Conservation (phyloP, 495 filamentous ascomycete species). For the Penicillium flavigenum region DNA sequence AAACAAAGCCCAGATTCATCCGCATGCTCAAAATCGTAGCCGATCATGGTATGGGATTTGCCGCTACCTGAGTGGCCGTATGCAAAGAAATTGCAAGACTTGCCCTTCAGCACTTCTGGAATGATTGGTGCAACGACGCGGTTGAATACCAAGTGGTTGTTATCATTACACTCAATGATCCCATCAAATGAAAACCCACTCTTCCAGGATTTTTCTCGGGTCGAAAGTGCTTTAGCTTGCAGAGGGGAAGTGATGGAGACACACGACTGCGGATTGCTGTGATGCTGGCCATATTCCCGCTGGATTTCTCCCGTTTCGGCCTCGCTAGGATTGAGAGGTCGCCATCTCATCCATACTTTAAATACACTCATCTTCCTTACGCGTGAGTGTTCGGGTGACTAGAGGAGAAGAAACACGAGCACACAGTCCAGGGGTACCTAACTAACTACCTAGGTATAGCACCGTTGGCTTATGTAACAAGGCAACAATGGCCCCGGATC, state of each 20-base stretch:
- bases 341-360: conserved; percentile 11
- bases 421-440: background rate
- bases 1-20: conserved; percentile 27
- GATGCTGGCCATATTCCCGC: conserved; percentile 1
- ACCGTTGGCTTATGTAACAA: background rate
- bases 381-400: background rate
- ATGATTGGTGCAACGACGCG: conserved; percentile 12
- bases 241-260: background rate
- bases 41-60: conserved; percentile 30
- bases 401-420: background rate
- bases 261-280: background rate
- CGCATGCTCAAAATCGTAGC: conserved; percentile 23
- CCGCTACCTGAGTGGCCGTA: conserved; percentile 34
- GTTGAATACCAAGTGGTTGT: conserved; percentile 9
- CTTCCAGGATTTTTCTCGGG: conserved; percentile 13
- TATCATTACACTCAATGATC: conserved; percentile 14
- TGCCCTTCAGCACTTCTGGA: conserved; percentile 7
- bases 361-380: conserved; percentile 3
- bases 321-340: background rate
- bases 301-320: conserved; percentile 4
- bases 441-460: too few relatives aligned
- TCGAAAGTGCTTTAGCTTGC: conserved; percentile 1
- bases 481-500: background rate
- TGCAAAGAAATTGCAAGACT: conserved; percentile 26
- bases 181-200: conserved; percentile 11